Base-by-base conservation (phyloP, 78 protist species). In the Cavenderia fasciculata region DNA sequence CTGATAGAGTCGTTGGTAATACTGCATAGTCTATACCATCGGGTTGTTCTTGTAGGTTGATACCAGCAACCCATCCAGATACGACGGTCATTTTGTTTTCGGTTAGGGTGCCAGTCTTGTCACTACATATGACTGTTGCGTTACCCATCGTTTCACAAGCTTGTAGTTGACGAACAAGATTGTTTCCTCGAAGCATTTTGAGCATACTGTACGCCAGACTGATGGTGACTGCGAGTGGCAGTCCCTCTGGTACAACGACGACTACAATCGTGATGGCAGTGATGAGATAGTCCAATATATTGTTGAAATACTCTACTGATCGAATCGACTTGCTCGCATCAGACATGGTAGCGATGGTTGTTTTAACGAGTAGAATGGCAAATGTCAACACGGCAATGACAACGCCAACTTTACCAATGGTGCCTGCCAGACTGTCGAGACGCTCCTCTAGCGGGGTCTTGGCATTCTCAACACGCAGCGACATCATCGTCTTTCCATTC, bases 91-190 rank as follows among this genome's bases (percentile, higher is more conserved):
- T 94, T 23, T 44, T 36, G 41, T 90, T 86, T 34, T 94, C 66
- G 1, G 97, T 96, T 0, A 96, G 75, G 4, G 95, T 90, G 19
- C 97, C 97, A 18, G 97, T 94, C 94, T 94, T 96, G 56, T 96
- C 97, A 2, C 89, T 70, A 41, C 97, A 93, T 18, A 95, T 95
- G 74, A 70, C n/a, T 18, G 98, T 96, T 6, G 93, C 96, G 44
- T 74, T 40, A 21, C 98, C 97, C 99, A 97, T 97, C 46, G 97
- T 95, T 78, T 98, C 99, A 92, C 98, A 97, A 2, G 99, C 96
- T 25, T 51, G 74, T 19, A 98, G 92, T 14, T 85, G 85, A 14
- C 99, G 93, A 6, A 98, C 99, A 1, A 98, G 74, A 62, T 96
- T 97, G 69, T 98, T 74, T 74, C 97, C 98, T 52, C 88, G 79